Evolutionary conservation across 2,329 filamentous ascomycete species (phyloP).

Genomic region (Endoconidiophora polonica): DNA sequence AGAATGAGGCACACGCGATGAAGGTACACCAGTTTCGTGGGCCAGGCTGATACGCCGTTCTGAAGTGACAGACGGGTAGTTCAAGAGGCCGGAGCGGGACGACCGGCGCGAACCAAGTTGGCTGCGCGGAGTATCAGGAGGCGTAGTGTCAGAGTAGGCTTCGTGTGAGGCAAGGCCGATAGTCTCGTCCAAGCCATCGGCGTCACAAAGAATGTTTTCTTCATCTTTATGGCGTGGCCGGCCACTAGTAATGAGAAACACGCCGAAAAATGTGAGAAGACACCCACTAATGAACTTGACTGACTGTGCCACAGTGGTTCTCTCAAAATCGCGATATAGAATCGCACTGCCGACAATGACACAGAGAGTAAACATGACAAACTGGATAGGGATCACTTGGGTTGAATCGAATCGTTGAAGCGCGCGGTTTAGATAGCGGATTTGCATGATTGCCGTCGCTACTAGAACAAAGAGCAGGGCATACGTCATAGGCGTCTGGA

Average conservation of each 20-base stretch:
- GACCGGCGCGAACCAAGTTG: constrained; percentile 25
- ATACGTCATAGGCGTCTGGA: constrained; percentile 86
- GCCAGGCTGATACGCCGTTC: constrained; percentile 22
- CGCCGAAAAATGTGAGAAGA: constrained; percentile 80
- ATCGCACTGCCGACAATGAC: constrained; percentile 90
- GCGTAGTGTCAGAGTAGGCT: constrained; percentile 11
- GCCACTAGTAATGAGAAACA: constrained; percentile 92
- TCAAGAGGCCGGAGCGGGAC: constrained; percentile 25
- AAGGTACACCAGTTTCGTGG: constrained; percentile 22
- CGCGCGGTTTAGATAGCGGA: constrained; percentile 80
- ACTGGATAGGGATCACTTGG: constrained; percentile 94
- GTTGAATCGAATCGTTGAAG: constrained; percentile 92
- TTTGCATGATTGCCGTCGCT: constrained; percentile 82
- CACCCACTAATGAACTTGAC: constrained; percentile 82
- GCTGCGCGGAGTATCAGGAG: constrained; percentile 3
- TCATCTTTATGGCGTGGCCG: constrained; percentile 42
- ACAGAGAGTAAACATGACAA: constrained; percentile 88
- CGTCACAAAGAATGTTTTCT: constrained; percentile 34
- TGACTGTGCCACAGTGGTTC: constrained; percentile 55
- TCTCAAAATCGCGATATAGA: constrained; percentile 87
- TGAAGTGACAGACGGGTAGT: constrained; percentile 23
- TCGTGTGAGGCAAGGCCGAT: constrained; percentile 38
- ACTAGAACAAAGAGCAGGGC: constrained; percentile 64
- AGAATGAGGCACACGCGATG: constrained; percentile 19
- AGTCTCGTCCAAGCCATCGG: constrained; percentile 45